Evolutionary conservation across 495 filamentous ascomycete genomes (phyloP).

Genomic region (Annulohypoxylon maeteangense): DNA sequence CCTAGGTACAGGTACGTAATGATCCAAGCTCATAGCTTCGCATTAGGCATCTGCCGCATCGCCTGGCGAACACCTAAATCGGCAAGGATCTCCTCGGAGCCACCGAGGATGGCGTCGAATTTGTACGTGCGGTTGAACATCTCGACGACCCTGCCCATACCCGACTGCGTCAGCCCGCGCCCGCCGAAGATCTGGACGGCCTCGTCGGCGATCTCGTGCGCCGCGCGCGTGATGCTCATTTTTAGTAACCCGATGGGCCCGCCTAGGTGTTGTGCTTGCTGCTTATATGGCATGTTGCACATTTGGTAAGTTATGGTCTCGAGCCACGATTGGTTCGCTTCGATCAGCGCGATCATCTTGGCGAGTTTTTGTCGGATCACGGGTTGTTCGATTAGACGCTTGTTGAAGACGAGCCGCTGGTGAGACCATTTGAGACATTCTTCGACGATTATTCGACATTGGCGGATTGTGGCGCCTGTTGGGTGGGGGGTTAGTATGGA

Average conservation of each 20-base stretch:
- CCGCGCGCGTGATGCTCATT: slow-evolving; percentile 76
- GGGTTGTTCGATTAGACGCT: slow-evolving; percentile 83
- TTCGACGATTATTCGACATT: slow-evolving; percentile 75
- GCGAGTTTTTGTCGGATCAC: slow-evolving; percentile 90
- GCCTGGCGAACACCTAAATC: slow-evolving; percentile 87
- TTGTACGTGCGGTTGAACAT: slow-evolving; percentile 87
- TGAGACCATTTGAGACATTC: slow-evolving; percentile 92
- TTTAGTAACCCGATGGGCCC: slow-evolving; percentile 88
- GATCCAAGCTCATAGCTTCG: slow-evolving; percentile 69
- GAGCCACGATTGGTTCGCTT: slow-evolving; percentile 86
- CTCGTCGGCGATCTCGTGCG: slow-evolving; percentile 84
- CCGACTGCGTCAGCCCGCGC: slow-evolving; percentile 79
- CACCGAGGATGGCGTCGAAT: slow-evolving; percentile 88
- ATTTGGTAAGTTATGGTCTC: slow-evolving; percentile 87
- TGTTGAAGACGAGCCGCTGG: slow-evolving; percentile 87
- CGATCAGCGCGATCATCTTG: slow-evolving; percentile 85
- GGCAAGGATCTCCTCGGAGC: slow-evolving; percentile 84
- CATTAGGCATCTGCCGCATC: slow-evolving; percentile 83
- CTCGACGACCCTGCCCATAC: slow-evolving; percentile 85
- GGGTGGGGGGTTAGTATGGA: slow-evolving; percentile 35
- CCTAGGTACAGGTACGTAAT: too few species aligned
- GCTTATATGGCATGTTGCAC: slow-evolving; percentile 82
- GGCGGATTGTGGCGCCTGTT: slow-evolving; percentile 69
- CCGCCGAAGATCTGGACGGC: slow-evolving; percentile 90
- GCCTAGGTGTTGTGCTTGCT: slow-evolving; percentile 79